Evolutionary conservation across 176 grass and related monocot genomes (phyloP).

Genomic region (Aegilops sharonensis): DNA sequence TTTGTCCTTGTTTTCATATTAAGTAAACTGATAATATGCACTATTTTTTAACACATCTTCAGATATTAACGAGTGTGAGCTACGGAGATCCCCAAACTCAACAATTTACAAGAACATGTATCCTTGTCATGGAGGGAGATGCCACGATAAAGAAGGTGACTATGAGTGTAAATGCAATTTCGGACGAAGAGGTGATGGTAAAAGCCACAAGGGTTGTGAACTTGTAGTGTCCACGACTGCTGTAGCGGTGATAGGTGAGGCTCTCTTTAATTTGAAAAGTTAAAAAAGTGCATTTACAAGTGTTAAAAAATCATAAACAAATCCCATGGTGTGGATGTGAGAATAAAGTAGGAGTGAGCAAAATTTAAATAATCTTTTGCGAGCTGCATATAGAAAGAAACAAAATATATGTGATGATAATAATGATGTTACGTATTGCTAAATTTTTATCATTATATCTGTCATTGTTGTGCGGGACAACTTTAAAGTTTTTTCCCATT

Average conservation of each 20-base stretch:
- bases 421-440: too few species aligned
- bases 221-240: background rate
- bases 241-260: background rate
- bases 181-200: background rate
- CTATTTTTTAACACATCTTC: background rate
- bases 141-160: background rate
- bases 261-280: too few species aligned
- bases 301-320: too few species aligned
- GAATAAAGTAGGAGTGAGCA: too few species aligned
- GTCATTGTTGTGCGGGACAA: too few species aligned
- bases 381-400: too few species aligned
- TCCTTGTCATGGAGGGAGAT: background rate
- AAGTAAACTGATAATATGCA: background rate
- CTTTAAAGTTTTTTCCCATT: too few species aligned
- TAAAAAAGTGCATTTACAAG: too few species aligned
- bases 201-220: background rate
- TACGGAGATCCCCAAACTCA: background rate
- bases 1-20: background rate
- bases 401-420: too few species aligned
- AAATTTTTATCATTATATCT: too few species aligned
- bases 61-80: slow-evolving; percentile 20
- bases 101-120: background rate
- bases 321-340: too few species aligned
- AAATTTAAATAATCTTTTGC: too few species aligned
- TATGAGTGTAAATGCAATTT: background rate